Evolutionary conservation across 83 land plant genomes (phyloP).

Genomic region (Diphasiastrum complanatum): DNA sequence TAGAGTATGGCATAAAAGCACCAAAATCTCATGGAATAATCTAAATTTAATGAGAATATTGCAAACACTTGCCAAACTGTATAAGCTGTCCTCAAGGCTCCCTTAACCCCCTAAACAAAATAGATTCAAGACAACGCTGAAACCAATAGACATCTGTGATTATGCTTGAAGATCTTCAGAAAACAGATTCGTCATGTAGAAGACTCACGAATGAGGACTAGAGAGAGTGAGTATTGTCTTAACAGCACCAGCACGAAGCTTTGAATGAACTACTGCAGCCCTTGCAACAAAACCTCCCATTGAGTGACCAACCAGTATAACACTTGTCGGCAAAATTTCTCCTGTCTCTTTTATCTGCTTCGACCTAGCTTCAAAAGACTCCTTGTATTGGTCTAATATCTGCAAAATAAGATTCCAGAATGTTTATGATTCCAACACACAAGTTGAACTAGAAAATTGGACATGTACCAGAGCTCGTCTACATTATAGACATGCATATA

Average conservation of each 20-base stretch:
- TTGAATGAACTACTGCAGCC: constrained; percentile 84
- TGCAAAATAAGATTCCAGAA: constrained; percentile 25
- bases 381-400: constrained; percentile 84
- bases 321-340: constrained; percentile 65
- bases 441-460: neutral
- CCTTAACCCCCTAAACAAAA: no score
- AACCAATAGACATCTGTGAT: no score
- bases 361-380: constrained; percentile 48
- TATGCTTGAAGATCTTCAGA: no score
- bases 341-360: constrained; percentile 46
- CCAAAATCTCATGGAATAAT: no score
- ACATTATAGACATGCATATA: no score
- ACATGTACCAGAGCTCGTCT: neutral
- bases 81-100: no score
- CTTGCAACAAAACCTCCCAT: constrained; percentile 99
- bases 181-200: no score
- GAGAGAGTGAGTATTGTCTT: constrained; percentile 88
- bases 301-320: constrained; percentile 95
- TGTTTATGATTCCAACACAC: neutral
- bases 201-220: constrained; percentile 80
- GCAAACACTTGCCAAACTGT: no score
- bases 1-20: no score
- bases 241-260: constrained; percentile 65
- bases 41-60: no score
- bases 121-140: no score